Percentiles rank a stretch among this genome's conserved stretches.
phyloP scores from a whole-genome alignment of 139 green algal species.

The Tetraselmis chui region DNA sequence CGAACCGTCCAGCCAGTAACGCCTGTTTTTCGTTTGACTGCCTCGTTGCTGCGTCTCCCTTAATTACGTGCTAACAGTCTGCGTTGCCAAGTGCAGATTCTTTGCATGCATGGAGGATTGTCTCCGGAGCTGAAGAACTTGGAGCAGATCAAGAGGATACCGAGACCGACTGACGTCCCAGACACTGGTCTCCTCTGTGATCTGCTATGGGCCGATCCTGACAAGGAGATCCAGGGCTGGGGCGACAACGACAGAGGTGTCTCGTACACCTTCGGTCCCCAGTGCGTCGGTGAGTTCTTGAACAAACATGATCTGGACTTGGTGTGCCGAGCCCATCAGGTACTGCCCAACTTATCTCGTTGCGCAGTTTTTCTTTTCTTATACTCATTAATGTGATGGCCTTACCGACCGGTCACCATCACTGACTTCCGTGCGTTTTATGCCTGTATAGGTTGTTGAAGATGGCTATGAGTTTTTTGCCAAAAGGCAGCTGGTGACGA shows the following conservation, averaged over 20 bases:
- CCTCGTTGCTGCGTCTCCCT: too few species aligned
- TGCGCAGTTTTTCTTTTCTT: too few species aligned
- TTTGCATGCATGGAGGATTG: conserved; percentile 99
- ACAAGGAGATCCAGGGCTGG: conserved; percentile 96
- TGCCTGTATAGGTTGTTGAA: conserved; percentile 79
- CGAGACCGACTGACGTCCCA: conserved; percentile 92
- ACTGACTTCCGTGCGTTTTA: too few species aligned
- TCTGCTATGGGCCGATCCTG: conserved; percentile 97
- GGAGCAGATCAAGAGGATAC: conserved; percentile 97
- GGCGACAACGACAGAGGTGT: conserved; percentile 98
- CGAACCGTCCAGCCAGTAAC: neutral
- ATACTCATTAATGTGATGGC: too few species aligned
- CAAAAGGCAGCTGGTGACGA: conserved; percentile 96
- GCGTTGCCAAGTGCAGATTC: conserved; percentile 82
- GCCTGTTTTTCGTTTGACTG: too few species aligned
- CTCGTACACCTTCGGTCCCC: conserved; percentile 97
- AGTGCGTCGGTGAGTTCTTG: conserved; percentile 94
- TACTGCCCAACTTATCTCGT: too few species aligned
- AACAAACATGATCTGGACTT: conserved; percentile 95
- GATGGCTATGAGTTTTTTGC: conserved; percentile 99
- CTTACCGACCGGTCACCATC: too few species aligned
- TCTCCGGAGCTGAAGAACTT: conserved; percentile 95
- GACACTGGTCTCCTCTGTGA: conserved; percentile 98
- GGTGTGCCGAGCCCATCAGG: conserved; percentile 94
- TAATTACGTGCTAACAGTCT: too few species aligned